Base-by-base conservation (phyloP, 805 yeast species). In the Candida montana region DNA sequence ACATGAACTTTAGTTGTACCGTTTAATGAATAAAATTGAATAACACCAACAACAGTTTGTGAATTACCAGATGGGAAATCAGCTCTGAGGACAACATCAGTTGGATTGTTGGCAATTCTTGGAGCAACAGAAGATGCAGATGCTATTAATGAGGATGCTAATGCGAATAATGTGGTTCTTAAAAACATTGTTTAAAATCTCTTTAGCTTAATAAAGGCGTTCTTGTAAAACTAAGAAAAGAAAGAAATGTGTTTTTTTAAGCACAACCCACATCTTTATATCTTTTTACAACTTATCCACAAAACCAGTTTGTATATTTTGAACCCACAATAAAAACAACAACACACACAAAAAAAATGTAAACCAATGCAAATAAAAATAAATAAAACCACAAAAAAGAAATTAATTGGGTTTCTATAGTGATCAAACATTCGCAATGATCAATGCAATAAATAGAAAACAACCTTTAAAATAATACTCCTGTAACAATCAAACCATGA, bases 401-500 rank as follows among this genome's bases (percentile, higher is more conserved):
- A 30, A 30, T 30, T 7, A 29, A n/a, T n/a, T n/a, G n/a, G 24
- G 29, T 26, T 26, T 26, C 29, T 26, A 26, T 8, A 26, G 29
- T 26, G 11, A 26, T 5, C 29, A 7, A 6, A 21, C n/a, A n/a
- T n/a, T n/a, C n/a, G n/a, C n/a, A n/a, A n/a, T n/a, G 24, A 21
- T 9, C 24, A 7, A 21, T 21, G 24, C 24, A 21, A 21, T 21
- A 26, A 26, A 26, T 26, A 26, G 10, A 23, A 23, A 23, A 23
- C 26, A 23, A n/a, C n/a, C n/a, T n/a, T n/a, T n/a, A n/a, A n/a
- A 21, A 21, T 9, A 21, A 21, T 7, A 21, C 24, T 21, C 24
- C 10, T 4, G 24, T n/a, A n/a, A n/a, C n/a, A n/a, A 6, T 58
- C 67, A 90, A 8, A 91, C 96, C 96, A 90, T 93, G 63, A 93